Evolutionary conservation across 441 rosid species (phyloP).

Genomic region (Brassica hybrid): DNA sequence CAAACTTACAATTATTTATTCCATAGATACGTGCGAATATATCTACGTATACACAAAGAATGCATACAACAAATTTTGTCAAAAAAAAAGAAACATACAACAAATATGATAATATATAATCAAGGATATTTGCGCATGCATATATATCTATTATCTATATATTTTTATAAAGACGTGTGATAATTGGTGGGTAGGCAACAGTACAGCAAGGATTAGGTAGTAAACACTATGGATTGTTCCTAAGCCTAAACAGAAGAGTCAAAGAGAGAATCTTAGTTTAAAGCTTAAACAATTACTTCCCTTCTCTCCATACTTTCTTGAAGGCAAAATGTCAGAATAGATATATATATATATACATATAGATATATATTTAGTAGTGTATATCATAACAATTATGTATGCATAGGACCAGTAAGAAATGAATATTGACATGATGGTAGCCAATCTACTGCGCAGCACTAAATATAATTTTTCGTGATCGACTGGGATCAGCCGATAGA

Average conservation of each 20-base stretch:
- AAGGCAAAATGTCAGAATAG: neutral
- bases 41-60: slow-evolving; percentile 37
- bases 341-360: too few relatives aligned
- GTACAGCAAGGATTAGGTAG: slow-evolving; percentile 51
- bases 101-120: slow-evolving; percentile 23
- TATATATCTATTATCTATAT: slow-evolving; percentile 30
- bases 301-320: slow-evolving; percentile 26
- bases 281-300: slow-evolving; percentile 31
- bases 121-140: slow-evolving; percentile 40
- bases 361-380: neutral
- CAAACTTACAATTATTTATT: slow-evolving; percentile 33
- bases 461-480: too few relatives aligned
- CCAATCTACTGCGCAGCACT: too few relatives aligned
- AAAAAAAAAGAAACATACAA: slow-evolving; percentile 23
- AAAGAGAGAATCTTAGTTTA: slow-evolving; percentile 50
- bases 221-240: slow-evolving; percentile 45
- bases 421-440: neutral
- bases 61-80: too few relatives aligned
- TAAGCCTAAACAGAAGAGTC: slow-evolving; percentile 47
- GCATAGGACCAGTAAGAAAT: neutral
- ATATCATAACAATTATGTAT: slow-evolving; percentile 7
- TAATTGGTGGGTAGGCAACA: slow-evolving; percentile 42
- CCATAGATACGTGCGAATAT: slow-evolving; percentile 42
- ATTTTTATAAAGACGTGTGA: slow-evolving; percentile 37
- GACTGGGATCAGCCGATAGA: too few relatives aligned